These are phyloP conservation scores for Eutrema salsugineum DNA, from an alignment of 441 rosid species.

Conservation along the genomic window DNA sequence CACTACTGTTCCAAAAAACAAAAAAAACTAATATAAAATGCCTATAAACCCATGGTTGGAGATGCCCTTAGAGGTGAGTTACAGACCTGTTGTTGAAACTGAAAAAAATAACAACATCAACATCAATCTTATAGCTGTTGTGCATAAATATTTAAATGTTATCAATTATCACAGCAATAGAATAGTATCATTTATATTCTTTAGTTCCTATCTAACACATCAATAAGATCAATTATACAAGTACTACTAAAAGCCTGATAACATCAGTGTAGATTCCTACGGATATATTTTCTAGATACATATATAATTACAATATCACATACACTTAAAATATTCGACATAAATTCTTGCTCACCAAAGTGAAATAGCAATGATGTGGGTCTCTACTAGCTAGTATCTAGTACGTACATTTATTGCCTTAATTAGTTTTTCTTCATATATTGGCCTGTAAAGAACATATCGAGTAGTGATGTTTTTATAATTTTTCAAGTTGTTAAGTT, in stretches of 20 bases:
- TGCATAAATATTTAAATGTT: background rate
- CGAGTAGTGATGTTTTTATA: too few relatives aligned
- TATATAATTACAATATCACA: too few relatives aligned
- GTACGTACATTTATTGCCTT: too few relatives aligned
- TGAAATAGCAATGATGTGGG: background rate
- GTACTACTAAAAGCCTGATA: background rate
- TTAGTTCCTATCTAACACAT: background rate
- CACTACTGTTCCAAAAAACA: too few relatives aligned
- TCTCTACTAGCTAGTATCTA: too few relatives aligned
- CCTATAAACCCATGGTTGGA: too few relatives aligned
- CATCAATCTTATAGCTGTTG: background rate
- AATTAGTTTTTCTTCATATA: too few relatives aligned
- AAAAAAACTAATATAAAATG: too few relatives aligned
- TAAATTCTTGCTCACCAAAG: background rate
- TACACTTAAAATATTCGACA: too few relatives aligned
- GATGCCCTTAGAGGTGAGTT: background rate
- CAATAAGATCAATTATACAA: background rate
- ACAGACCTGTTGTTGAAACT: background rate
- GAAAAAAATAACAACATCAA: background rate
- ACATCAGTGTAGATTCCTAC: too few relatives aligned
- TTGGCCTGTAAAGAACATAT: too few relatives aligned
- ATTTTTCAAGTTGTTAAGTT: background rate
- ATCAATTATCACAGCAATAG: background rate
- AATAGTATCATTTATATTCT: background rate
- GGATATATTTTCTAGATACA: too few relatives aligned